Evolutionary conservation across 495 filamentous ascomycete genomes (phyloP), one percentile per base, ranked within the genome.

Genomic region (Xylona heveae): DNA sequence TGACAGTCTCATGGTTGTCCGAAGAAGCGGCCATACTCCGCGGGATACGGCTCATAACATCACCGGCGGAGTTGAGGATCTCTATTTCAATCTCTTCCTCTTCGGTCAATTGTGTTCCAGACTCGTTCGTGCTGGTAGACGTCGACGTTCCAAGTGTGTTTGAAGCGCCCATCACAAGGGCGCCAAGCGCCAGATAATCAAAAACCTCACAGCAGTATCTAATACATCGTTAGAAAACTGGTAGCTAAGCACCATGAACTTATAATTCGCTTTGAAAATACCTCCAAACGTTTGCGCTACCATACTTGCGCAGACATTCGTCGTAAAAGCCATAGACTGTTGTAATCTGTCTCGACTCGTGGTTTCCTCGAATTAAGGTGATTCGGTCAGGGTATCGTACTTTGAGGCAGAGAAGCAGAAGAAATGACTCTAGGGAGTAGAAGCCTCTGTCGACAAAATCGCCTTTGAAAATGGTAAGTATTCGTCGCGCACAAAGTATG

Each of bases 311-410:
- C 31, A 94, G 61, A 45, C 88, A 97, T 49, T 97, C 88, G 45
- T 97, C 88, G 58, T 97, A 97, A 60, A 97, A 97, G 29, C 88
- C 88, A 50, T 97, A 97, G 19, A 97, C 88, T 4, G 78, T 90
- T 14, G 88, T 97, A 47, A 97, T 97, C 47, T 97, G 88, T 23
- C 88, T 68, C 7, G 83, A 93, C 49, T 97, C 88, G 58, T 97
- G 88, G 47, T 97, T 97, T 14, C 88, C 88, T 35, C 88, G 71
- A 49, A 97, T 91, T 24, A 97, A 62, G 0, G 88, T 97, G 55
- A 97, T 95, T 38, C 88, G 82, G 49, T 95, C 82, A 17, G 88
- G 88, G 47, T 95, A 97, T 41, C 88, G 78, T 34, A 97, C 82
- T 64, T 97, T 97, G 29, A 97, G 73, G 41, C 79, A 88, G 28